phyloP scores from a whole-genome alignment of 1,284 basidiomycete species.

The Coniophora puteana region DNA sequence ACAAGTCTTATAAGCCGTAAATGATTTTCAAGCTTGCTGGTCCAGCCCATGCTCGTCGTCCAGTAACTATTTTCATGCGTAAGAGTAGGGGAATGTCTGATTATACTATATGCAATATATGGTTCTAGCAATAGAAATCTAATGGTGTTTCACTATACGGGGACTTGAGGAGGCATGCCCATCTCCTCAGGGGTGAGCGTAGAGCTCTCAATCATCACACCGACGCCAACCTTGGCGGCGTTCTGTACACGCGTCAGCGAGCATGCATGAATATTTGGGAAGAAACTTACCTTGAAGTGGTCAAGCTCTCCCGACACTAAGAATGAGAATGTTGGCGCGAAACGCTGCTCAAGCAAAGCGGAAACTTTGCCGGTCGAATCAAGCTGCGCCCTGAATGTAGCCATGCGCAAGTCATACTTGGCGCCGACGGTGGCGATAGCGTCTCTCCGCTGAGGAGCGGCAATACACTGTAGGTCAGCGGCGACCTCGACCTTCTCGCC shows the following conservation, averaged over 20 bases:
- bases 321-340: conserved; percentile 94
- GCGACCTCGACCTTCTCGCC: conserved; percentile 99
- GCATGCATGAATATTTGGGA: conserved; percentile 3
- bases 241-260: conserved; percentile 52
- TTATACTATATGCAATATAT: too few species aligned
- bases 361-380: conserved; percentile 94
- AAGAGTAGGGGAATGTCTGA: too few species aligned
- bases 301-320: conserved; percentile 96
- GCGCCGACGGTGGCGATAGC: conserved; percentile 92
- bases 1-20: too few species aligned
- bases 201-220: conserved; percentile 92
- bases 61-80: too few species aligned
- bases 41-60: too few species aligned
- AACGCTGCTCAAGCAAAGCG: conserved; percentile 92
- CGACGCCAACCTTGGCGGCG: conserved; percentile 90
- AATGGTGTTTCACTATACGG: conserved; percentile 30
- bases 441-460: conserved; percentile 78
- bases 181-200: conserved; percentile 77
- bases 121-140: conserved; percentile 21
- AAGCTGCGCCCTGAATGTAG: conserved; percentile 90
- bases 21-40: too few species aligned
- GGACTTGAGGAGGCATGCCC: conserved; percentile 55
- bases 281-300: conserved; percentile 81
- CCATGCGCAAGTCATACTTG: conserved; percentile 94
- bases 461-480: conserved; percentile 86